Conservation (phyloP, 768 basidiomycete species). For the Lentinula detonsa region DNA sequence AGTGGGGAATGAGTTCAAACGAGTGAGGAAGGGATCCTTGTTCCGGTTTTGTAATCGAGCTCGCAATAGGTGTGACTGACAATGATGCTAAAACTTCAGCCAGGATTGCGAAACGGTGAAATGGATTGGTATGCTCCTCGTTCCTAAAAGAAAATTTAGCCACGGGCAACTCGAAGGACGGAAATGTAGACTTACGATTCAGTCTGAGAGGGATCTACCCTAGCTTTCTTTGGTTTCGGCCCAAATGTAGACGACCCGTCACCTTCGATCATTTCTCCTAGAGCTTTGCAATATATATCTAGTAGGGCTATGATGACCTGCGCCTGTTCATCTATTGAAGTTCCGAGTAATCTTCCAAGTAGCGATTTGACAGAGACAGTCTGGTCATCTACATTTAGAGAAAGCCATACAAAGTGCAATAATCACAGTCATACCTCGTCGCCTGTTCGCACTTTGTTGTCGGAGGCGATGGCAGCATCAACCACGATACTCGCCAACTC, state of each 20-base stretch:
- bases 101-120: conserved; percentile 50
- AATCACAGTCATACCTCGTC: not conserved
- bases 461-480: conserved; percentile 14
- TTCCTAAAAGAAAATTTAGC: not conserved
- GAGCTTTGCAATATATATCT: conserved; percentile 40
- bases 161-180: conserved; percentile 8
- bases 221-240: conserved; percentile 63
- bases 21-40: conserved; percentile 55
- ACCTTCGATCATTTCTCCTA: conserved; percentile 41
- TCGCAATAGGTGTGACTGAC: not conserved
- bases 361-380: not conserved
- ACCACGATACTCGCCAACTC: conserved; percentile 55
- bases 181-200: not conserved
- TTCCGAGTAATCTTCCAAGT: not conserved
- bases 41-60: not conserved
- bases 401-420: not conserved
- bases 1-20: conserved; percentile 59
- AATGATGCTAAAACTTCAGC: conserved; percentile 64
- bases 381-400: not conserved
- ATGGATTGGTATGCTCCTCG: conserved; percentile 26
- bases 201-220: conserved; percentile 44
- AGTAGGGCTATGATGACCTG: conserved; percentile 14
- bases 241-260: conserved; percentile 45
- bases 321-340: not conserved
- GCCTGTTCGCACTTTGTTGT: not conserved